Evolutionary conservation across 2,329 filamentous ascomycete species (phyloP), one percentile per base, ranked within the genome.

Genomic region (Sporothrix phasma): DNA sequence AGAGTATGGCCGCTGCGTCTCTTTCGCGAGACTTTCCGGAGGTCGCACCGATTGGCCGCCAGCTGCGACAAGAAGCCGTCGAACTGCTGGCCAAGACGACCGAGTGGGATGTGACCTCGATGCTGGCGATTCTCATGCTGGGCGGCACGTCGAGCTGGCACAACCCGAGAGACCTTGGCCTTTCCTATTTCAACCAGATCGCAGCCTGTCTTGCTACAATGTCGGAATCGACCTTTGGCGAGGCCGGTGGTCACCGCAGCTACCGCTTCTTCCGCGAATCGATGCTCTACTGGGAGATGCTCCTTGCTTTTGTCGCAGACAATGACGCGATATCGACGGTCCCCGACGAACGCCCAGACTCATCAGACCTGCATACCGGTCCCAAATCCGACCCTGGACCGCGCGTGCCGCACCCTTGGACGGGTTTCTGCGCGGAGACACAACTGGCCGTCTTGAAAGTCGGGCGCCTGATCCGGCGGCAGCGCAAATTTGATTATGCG

Each of bases 251-350:
- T 22, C 76, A 79, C 37, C 60, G 54, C 51, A 68, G 60, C 64
- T 66, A 66, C 62, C 67, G 62, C 5, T 84, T 84, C 69, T 83
- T 83, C 67, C 77, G 82, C 66, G 80, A 83, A 69, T 79, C 80
- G 24, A 72, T 84, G 46, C 78, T 83, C 59, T 82, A 83, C 67
- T 84, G 81, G 81, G 81, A 84, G 67, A 84, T 84, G 81, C 74
- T 83, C 3, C 77, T 83, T 59, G 80, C 80, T 0, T 84, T 82
- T 67, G 79, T 84, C 26, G 79, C 76, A 65, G 76, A 77, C 67
- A 76, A 76, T 59, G 73, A 67, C 54, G 72, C 72, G 0, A 73
- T 75, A 41, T 73, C 72, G 64, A 72, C 70, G 1, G 71, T 75
- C 11, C 73, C 73, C 41, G 69, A 71, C n/a, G 49, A 66, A 17